Conservation (phyloP, 306 rosid species). For the Leucaena leucocephala region DNA sequence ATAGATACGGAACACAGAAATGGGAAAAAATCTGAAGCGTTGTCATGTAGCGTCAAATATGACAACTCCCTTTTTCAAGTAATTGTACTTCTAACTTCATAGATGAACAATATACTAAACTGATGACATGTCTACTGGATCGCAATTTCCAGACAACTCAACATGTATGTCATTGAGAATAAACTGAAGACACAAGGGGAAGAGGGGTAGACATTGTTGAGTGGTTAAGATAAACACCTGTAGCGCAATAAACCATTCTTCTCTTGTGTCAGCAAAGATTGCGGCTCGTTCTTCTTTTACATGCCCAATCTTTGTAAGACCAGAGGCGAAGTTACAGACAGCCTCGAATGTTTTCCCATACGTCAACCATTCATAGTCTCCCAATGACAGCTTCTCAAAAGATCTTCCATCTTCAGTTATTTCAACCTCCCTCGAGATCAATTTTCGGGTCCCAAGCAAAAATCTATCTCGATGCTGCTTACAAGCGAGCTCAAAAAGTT, state of each 20-base stretch:
- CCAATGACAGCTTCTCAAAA: conserved; percentile 85
- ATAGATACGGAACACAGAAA: not conserved
- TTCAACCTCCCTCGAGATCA: conserved; percentile 68
- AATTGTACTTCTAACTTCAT: not conserved
- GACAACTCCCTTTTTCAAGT: not conserved
- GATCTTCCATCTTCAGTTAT: conserved; percentile 60
- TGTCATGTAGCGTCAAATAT: not conserved
- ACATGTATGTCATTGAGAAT: not conserved
- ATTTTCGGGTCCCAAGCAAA: conserved; percentile 80
- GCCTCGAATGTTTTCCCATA: conserved; percentile 67
- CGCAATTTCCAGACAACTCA: not conserved
- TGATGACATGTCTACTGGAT: not conserved
- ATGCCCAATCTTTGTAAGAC: conserved; percentile 73
- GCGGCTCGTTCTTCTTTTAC: conserved; percentile 73
- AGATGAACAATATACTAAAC: not conserved
- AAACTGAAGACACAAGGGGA: not conserved
- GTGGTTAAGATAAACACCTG: conserved; percentile 63
- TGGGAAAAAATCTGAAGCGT: not conserved
- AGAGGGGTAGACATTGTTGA: not conserved
- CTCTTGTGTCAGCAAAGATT: conserved; percentile 89
- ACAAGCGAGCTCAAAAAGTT: conserved; percentile 80
- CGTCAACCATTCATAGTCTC: conserved; percentile 84
- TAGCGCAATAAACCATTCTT: conserved; percentile 89
- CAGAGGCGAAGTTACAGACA: conserved; percentile 74
- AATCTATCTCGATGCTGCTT: conserved; percentile 44